phyloP scores from a whole-genome alignment of 2,329 filamentous ascomycete genomes.

The Pyricularia grisea region DNA sequence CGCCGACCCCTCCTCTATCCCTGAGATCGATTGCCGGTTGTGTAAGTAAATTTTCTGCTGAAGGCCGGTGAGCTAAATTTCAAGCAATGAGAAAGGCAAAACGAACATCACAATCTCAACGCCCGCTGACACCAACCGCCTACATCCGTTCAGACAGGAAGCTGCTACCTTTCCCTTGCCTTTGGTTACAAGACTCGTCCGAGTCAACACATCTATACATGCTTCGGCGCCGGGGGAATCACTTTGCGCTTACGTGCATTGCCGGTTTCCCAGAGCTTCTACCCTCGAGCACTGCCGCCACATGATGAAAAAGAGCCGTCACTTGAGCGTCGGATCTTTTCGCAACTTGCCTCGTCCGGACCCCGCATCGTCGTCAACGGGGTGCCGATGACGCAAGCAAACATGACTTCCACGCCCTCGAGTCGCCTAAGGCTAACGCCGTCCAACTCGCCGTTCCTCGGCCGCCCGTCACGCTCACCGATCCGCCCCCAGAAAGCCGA shows the following conservation, averaged over 20 bases:
- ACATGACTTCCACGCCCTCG: slow-evolving; percentile 51
- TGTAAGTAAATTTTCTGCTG: neutral
- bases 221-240: neutral
- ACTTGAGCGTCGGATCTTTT: neutral
- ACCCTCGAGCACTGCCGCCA: neutral
- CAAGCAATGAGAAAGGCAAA: neutral
- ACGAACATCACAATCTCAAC: neutral
- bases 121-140: neutral
- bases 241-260: neutral
- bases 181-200: neutral
- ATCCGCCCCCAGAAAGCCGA: slow-evolving; percentile 34
- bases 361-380: neutral
- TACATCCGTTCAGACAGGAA: neutral
- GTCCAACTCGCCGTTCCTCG: slow-evolving; percentile 63
- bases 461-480: slow-evolving; percentile 55
- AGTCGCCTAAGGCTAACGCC: slow-evolving; percentile 59
- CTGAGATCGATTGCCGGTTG: neutral
- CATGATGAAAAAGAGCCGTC: slow-evolving; percentile 4
- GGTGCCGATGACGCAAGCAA: slow-evolving; percentile 19
- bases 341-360: neutral
- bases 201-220: neutral
- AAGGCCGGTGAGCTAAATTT: neutral
- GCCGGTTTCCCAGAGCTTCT: neutral
- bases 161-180: neutral
- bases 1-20: neutral